phyloP scores from a whole-genome alignment of 78 protist species.

The Dictyostelium citrinum region DNA sequence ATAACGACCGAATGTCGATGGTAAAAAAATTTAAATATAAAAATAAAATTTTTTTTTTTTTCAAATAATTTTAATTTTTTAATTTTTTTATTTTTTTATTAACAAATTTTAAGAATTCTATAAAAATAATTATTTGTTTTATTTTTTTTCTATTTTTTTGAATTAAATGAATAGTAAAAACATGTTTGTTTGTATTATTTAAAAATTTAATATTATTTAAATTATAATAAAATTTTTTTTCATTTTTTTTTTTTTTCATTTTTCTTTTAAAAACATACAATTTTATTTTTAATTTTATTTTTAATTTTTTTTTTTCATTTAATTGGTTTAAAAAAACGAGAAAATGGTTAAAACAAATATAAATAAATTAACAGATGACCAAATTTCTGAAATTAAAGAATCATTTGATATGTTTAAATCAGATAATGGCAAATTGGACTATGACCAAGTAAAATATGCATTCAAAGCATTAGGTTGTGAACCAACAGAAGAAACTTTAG shows the following conservation, averaged over 20 bases:
- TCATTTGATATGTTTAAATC: conserved; percentile 53
- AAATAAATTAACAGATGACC: conserved; percentile 10
- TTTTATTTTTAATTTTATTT: no score
- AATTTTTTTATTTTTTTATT: no score
- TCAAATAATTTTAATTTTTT: no score
- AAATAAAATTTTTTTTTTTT: neutral
- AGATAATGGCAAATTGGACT: conserved; percentile 50
- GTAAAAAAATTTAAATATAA: neutral
- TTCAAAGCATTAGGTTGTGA: conserved; percentile 62
- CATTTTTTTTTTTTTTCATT: no score
- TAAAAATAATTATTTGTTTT: no score
- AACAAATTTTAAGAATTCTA: no score
- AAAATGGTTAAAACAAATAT: neutral
- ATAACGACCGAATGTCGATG: neutral
- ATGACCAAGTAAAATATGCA: conserved; percentile 36
- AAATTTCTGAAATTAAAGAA: conserved; percentile 40
- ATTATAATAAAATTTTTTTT: no score
- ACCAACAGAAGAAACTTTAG: neutral
- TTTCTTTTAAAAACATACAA: no score
- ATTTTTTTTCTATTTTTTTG: no score
- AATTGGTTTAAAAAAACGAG: neutral
- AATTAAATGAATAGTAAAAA: no score
- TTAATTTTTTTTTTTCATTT: neutral
- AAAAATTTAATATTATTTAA: no score
- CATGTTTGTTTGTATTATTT: no score